Base-by-base conservation (phyloP, 768 basidiomycete genomes). In the Galerina marginata region DNA sequence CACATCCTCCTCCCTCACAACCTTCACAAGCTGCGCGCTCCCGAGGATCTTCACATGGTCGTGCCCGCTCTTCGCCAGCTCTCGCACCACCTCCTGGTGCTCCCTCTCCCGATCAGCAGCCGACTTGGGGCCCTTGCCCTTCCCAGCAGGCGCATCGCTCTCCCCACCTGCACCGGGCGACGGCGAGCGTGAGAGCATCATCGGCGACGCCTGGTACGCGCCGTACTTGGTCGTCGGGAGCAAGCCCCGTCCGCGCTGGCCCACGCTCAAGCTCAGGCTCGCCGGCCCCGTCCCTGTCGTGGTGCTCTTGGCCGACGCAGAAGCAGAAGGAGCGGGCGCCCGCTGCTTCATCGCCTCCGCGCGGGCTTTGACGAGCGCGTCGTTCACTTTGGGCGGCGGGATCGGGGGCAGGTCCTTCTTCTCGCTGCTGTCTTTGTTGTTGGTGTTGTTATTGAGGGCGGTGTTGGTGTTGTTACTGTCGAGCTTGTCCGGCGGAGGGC, bases 1-100 rank as follows among this genome's bases (percentile, higher is more conserved):
- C n/a, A 95, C 85, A 61, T 90, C 87, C 38, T 86, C 87, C 68
- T 92, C 90, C 58, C 76, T 75, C 50, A 90, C 83, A 14, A 77
- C 77, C 51, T 78, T 81, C 50, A 83, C 75, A 39, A 79, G 70
- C 68, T 77, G 78, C 2, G 76, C 80, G 47, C 79, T 77, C 11
- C 81, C 77, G 53, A 84, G 83, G 14, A 94, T 74, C 61, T 79
- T 81, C 45, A 92, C 80, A 73, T 93, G 84, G 14, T 92, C 89
- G 62, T 79, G 78, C 49, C 86, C 87, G 61, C 89, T 93, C 69
- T 76, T 76, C 63, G 81, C 80, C 44, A 94, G 78, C 65, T 77
- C 81, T 39, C 80, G 79, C 44, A 83, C 62, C 6, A 88, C 77
- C 37, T 72, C 73, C 40, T 71, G 73, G 47, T 76, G 72, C 48